These are phyloP conservation scores for Puya raimondii DNA, from an alignment of 176 grass and related monocot species.

Conservation along the genomic window DNA sequence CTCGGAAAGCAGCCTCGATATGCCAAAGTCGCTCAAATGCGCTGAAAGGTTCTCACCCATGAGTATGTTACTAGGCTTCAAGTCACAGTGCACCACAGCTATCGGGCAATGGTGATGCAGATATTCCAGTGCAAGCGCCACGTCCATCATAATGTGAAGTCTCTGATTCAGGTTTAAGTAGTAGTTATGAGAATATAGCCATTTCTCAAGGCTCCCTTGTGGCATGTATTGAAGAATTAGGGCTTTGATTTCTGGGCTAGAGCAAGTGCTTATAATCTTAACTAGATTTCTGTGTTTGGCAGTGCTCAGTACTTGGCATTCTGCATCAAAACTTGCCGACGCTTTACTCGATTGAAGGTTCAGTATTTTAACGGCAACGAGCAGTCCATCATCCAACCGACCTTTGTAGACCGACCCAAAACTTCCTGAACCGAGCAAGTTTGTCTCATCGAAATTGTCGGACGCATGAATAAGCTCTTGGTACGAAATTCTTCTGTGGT, in stretches of 20 bases:
- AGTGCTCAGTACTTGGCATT: conserved; percentile 27
- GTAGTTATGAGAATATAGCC: conserved; percentile 29
- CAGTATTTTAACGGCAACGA: conserved; percentile 32
- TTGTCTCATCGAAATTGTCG: conserved; percentile 26
- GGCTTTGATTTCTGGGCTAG: conserved; percentile 37
- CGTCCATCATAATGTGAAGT: conserved; percentile 32
- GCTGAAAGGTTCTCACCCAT: conserved; percentile 33
- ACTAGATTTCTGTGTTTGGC: conserved; percentile 32
- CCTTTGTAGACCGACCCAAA: not conserved
- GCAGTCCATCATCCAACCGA: not conserved
- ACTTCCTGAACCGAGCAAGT: conserved; percentile 4
- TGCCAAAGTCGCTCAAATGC: conserved; percentile 35
- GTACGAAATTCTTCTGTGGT: conserved; percentile 23
- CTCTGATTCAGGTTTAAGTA: conserved; percentile 31
- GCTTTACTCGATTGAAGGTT: conserved; percentile 15
- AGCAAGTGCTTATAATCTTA: conserved; percentile 36
- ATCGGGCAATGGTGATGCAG: conserved; percentile 30
- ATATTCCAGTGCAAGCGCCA: conserved; percentile 38
- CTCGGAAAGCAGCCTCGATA: conserved; percentile 30
- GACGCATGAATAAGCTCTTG: conserved; percentile 36
- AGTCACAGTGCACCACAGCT: conserved; percentile 42
- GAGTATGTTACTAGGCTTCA: conserved; percentile 42
- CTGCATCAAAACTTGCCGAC: conserved; percentile 31
- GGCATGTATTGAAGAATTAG: conserved; percentile 44
- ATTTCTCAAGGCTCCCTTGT: conserved; percentile 32